These are phyloP conservation scores for Aspergillus japonicus DNA, from an alignment of 2,329 filamentous ascomycete species.

Conservation along the genomic window DNA sequence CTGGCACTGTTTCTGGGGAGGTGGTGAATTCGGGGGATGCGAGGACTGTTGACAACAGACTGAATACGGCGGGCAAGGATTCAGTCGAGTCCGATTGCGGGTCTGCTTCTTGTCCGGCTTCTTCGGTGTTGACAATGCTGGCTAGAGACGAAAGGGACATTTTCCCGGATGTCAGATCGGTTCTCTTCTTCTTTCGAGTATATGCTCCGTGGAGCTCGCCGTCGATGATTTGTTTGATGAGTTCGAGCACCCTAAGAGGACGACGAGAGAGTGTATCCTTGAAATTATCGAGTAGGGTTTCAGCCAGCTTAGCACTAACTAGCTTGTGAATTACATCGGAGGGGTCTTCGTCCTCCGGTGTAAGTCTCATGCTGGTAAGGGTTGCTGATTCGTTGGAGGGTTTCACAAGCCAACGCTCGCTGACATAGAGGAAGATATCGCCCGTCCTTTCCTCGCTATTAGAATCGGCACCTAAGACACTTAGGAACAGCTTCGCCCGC, in stretches of 20 bases:
- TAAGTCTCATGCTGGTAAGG: slow-evolving; percentile 14
- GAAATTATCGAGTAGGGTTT: slow-evolving; percentile 43
- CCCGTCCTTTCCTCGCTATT: slow-evolving; percentile 41
- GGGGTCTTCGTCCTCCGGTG: slow-evolving; percentile 23
- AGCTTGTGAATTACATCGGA: slow-evolving; percentile 36
- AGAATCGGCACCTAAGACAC: slow-evolving; percentile 39
- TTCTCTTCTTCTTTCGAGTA: slow-evolving; percentile 8
- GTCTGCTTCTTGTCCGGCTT: slow-evolving; percentile 13
- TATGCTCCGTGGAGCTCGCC: slow-evolving; percentile 31
- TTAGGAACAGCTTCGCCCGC: slow-evolving; percentile 39
- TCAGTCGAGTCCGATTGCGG: slow-evolving; percentile 32
- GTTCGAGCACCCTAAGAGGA: slow-evolving; percentile 41
- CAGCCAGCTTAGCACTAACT: slow-evolving; percentile 42
- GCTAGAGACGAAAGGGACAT: slow-evolving; percentile 38
- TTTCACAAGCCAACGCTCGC: slow-evolving; percentile 42
- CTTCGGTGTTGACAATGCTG: slow-evolving; percentile 31
- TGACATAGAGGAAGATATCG: slow-evolving; percentile 45
- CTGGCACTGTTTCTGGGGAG: slow-evolving; percentile 29
- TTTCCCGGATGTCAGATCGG: slow-evolving; percentile 16
- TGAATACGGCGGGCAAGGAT: slow-evolving; percentile 42
- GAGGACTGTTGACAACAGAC: slow-evolving; percentile 43
- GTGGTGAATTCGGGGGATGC: slow-evolving; percentile 42
- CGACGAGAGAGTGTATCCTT: slow-evolving; percentile 43
- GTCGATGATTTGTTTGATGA: slow-evolving; percentile 43
- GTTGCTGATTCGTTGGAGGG: slow-evolving; percentile 12